Evolutionary conservation across 2,329 filamentous ascomycete species (phyloP).

Genomic region (Pseudogymnoascus sp.): DNA sequence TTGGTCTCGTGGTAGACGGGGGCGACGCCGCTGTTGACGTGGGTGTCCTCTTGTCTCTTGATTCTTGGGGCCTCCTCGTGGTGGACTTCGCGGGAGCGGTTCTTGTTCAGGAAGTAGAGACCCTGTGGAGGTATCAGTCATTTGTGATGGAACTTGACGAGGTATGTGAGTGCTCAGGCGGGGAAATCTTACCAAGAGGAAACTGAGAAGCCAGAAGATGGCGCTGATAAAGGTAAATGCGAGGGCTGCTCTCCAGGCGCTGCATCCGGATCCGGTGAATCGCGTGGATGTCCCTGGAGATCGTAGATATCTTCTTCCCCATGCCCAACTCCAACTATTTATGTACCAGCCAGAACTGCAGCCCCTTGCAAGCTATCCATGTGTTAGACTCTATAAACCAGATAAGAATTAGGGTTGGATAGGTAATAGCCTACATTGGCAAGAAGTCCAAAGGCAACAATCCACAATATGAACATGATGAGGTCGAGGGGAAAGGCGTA

Average conservation of each 20-base stretch:
- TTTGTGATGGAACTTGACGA: background rate
- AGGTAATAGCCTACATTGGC: background rate
- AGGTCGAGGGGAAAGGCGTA: conserved; percentile 9
- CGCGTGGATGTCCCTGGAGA: background rate
- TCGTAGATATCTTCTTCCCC: conserved; percentile 7
- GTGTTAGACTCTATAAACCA: background rate
- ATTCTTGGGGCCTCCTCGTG: background rate
- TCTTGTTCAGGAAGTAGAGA: background rate
- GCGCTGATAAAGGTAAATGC: conserved; percentile 8
- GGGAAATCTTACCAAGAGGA: conserved; percentile 9
- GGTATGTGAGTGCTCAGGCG: background rate
- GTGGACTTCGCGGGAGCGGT: conserved; percentile 1
- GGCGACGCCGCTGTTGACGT: background rate
- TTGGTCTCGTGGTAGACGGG: conserved; percentile 1
- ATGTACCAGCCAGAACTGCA: conserved; percentile 10
- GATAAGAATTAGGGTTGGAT: background rate
- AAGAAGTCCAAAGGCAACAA: conserved; percentile 11
- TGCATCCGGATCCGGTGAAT: background rate
- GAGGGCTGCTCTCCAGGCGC: conserved; percentile 3
- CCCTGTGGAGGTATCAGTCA: background rate
- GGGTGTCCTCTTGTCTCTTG: background rate
- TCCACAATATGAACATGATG: conserved; percentile 9
- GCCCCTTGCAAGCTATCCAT: background rate
- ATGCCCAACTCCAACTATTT: conserved; percentile 6
- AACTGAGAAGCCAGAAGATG: conserved; percentile 10